Conservation (phyloP, 257 asterid genomes). For the Salvia rosmarinus region DNA sequence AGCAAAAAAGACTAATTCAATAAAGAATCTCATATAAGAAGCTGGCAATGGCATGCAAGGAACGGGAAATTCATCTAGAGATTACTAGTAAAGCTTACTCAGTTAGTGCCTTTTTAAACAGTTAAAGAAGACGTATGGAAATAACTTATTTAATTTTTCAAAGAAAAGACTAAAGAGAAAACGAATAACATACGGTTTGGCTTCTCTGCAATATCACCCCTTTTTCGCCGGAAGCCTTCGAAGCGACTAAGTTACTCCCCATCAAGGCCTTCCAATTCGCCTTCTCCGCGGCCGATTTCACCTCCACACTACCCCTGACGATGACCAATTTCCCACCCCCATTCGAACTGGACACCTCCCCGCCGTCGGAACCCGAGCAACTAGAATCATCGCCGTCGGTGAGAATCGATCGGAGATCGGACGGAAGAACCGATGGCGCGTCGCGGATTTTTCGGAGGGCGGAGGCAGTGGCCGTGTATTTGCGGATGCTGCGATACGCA, state of each 20-base stretch:
- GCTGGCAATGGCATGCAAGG: background rate
- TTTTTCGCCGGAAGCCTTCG: slow-evolving; percentile 61
- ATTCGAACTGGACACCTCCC: slow-evolving; percentile 30
- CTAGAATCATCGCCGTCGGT: slow-evolving; percentile 34
- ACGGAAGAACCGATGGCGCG: slow-evolving; percentile 59
- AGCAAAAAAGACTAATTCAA: background rate
- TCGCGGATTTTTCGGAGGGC: slow-evolving; percentile 64
- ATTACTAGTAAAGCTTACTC: background rate
- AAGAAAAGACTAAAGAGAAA: background rate
- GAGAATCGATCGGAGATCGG: slow-evolving; percentile 73
- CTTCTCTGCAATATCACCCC: slow-evolving; percentile 67
- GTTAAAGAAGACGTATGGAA: background rate
- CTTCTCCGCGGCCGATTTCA: slow-evolving; percentile 49
- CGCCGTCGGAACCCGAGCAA: slow-evolving; percentile 14
- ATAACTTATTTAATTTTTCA: background rate
- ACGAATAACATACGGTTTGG: slow-evolving; percentile 52
- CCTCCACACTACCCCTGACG: slow-evolving; percentile 75
- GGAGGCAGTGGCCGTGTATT: slow-evolving; percentile 54
- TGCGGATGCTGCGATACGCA: slow-evolving; percentile 68
- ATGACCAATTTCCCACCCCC: slow-evolving; percentile 56
- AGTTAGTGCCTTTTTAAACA: background rate
- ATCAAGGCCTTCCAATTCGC: slow-evolving; percentile 55
- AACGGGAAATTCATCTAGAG: background rate
- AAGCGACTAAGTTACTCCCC: slow-evolving; percentile 42
- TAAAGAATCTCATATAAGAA: background rate